Base-by-base conservation (phyloP, 2,329 filamentous ascomycete genomes). In the Alternaria sp. region DNA sequence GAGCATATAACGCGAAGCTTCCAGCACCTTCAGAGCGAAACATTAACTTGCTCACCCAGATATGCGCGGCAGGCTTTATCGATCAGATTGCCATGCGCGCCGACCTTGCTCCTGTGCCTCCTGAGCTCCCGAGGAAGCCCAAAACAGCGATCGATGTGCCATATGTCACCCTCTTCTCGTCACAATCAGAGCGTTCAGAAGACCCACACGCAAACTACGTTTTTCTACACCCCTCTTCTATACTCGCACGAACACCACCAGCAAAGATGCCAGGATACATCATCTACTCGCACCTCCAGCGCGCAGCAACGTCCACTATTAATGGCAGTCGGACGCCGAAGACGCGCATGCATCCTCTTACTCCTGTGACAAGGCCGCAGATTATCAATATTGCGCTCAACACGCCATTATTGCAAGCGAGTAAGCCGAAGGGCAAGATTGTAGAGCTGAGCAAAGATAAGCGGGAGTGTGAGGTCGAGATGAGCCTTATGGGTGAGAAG, bases 21-120 rank as follows among this genome's bases (percentile, higher is more conserved):
- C 78, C 85, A 75, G 73, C 88, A 73, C 80, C 84, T 81, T 85
- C 86, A 0, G 80, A 87, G 6, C 90, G 88, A 65, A 89, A 77
- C 72, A 81, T 96, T 28, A 88, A 88, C 45, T 88, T 92, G 0
- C 82, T 99, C 28, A 96, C 96, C 76, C 92, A 97, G 73, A 96
- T 98, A 80, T 88, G 92, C 23, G 92, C 94, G 0, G 90, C 92
- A 0, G 95, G 94, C 1, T 98, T 97, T 80, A 88, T 98, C 71
- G 95, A 99, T 77, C 91, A 97, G 67, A 86, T 99, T 39, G 95
- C 95, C 44, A 93, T 98, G 67, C 91, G 95, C 60, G 92, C 91
- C 4, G 94, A 99, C 76, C 82, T 92, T n/a, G 84, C 92, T 0
- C 91, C 92, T 0, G 84, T 84, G 11, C 90, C 91, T 0, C 72